Evolutionary conservation across 1,284 basidiomycete species (phyloP), one percentile per base, ranked within the genome.

Genomic region (Moesziomyces sp.): DNA sequence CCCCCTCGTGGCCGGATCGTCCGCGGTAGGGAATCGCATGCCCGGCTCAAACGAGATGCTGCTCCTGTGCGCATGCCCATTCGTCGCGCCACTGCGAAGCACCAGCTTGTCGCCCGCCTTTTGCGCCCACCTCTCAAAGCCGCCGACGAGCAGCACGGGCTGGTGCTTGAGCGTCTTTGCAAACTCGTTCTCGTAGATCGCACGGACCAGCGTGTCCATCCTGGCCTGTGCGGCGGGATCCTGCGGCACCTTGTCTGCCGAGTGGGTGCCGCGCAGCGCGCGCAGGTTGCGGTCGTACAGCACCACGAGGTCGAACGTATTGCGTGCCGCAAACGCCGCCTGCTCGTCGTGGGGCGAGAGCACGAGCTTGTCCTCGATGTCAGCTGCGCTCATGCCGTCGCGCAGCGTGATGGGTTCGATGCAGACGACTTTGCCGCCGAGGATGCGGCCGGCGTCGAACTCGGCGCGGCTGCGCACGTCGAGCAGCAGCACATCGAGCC

Each of bases 291-390:
- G 85, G 84, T 99, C 95, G 84, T 94, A 94, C 3, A 98, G 86
- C 11, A 92, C 92, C n/a, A 98, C 89, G 16, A 97, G 85, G 76
- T 98, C 94, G 84, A 92, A 97, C 76, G 91, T 90, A 80, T 93
- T 89, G 28, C 96, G 91, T 60, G 91, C 90, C 26, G 86, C 85
- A 84, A 97, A 98, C 19, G 91, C 86, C 1, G 87, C 86, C 44
- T 87, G 88, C 85, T 97, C 94, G 42, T 88, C 83, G 24, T 87
- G 86, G 0, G 94, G 92, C 1, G 89, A 90, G 21, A 93, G 85
- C 1, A 89, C 86, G 54, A 97, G 88, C 0, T 92, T 88, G 64
- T 91, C 88, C 84, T 97, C 93, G 19, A 98, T 88, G 19, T 87
- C 87, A 88, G 8, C 88, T 88, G 67, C 94, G 87, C 44, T 93